A percentile compares a stretch with the other conserved stretches of the same genome.
These are phyloP conservation scores for Kingdonia uniflora DNA, from an alignment of 164 flowering plant genomes.

Conservation along the genomic window DNA sequence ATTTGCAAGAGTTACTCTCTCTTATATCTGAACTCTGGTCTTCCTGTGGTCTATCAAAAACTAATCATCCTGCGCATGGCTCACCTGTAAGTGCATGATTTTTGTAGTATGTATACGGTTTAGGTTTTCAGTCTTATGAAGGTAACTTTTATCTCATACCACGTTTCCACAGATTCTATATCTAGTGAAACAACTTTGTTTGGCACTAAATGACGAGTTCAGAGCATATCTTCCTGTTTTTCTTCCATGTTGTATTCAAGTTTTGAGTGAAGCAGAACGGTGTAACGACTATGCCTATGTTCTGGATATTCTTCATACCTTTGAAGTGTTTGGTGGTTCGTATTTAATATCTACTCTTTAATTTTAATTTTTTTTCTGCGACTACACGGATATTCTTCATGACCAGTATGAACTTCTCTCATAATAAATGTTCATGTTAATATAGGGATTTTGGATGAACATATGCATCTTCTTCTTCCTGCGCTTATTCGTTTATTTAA, in stretches of 20 bases:
- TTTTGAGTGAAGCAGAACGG: slow-evolving; percentile 90
- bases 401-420: no score
- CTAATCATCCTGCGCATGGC: slow-evolving; percentile 63
- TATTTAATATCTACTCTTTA: slow-evolving; percentile 1
- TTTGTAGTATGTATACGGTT: no score
- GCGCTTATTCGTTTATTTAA: slow-evolving; percentile 89
- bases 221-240: slow-evolving; percentile 72
- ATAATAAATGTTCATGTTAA: no score
- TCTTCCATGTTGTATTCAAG: slow-evolving; percentile 93
- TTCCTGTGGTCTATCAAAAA: slow-evolving; percentile 66
- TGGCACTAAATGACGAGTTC: slow-evolving; percentile 96
- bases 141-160: no score
- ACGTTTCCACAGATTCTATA: slow-evolving; percentile 56
- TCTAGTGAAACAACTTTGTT: slow-evolving; percentile 91
- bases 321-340: slow-evolving; percentile 98
- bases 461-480: slow-evolving; percentile 98
- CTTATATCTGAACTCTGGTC: slow-evolving; percentile 85
- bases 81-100: slow-evolving; percentile 52
- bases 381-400: no score
- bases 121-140: no score
- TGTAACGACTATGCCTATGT: slow-evolving; percentile 90
- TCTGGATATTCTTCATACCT: slow-evolving; percentile 72
- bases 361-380: no score
- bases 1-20: slow-evolving; percentile 73
- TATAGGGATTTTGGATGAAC: slow-evolving; percentile 93